Conservation (phyloP, 768 basidiomycete species). For the Pleurotus tuoliensis region DNA sequence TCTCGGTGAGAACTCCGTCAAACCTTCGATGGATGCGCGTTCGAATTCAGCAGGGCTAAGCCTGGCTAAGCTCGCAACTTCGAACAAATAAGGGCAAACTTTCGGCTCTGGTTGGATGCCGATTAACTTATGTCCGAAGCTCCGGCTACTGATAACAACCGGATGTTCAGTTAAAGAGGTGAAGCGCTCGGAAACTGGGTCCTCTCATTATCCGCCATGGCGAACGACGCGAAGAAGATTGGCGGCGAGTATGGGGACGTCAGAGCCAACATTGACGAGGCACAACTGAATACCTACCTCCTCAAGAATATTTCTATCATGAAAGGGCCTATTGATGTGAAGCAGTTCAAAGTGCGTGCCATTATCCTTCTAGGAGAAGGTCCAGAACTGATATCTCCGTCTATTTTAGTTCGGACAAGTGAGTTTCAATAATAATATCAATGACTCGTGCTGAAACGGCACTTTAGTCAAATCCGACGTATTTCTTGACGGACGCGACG, state of each 20-base stretch:
- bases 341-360: constrained; percentile 84
- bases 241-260: constrained; percentile 77
- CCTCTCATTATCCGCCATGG: constrained; percentile 18
- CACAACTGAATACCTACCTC: constrained; percentile 65
- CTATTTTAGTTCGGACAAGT: constrained; percentile 80
- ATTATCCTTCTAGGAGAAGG: background rate
- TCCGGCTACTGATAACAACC: background rate
- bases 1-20: too few relatives aligned
- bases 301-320: constrained; percentile 49
- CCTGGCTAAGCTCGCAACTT: too few relatives aligned
- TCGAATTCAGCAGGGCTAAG: too few relatives aligned
- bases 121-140: too few relatives aligned
- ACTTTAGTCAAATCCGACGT: constrained; percentile 89
- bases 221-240: constrained; percentile 34
- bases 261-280: constrained; percentile 64
- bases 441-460: constrained; percentile 1
- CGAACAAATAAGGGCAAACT: too few relatives aligned
- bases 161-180: too few relatives aligned
- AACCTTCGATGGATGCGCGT: too few relatives aligned
- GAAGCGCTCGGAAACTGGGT: too few relatives aligned
- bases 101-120: too few relatives aligned
- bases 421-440: constrained; percentile 15
- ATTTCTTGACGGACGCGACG: constrained; percentile 81
- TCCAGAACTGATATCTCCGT: background rate
- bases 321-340: constrained; percentile 64